These are phyloP conservation scores for Saccharomycopsis javanensis DNA, from an alignment of 805 yeast genomes.

Conservation along the genomic window DNA sequence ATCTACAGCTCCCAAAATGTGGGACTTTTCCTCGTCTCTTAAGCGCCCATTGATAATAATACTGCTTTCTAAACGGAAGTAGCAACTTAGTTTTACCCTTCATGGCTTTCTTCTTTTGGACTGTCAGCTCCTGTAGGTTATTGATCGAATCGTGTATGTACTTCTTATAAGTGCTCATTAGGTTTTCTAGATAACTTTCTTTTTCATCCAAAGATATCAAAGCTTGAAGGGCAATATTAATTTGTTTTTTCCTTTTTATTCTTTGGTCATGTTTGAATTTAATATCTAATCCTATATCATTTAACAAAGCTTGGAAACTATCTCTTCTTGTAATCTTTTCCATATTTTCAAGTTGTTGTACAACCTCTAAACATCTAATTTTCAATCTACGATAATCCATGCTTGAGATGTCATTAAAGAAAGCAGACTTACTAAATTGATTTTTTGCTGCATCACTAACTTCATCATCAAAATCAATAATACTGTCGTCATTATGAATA, in stretches of 20 bases:
- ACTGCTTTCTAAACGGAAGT: constrained; percentile 56
- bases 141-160: constrained; percentile 43
- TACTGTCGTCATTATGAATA: background rate
- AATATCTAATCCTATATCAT: constrained; percentile 79
- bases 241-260: constrained; percentile 36
- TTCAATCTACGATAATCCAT: constrained; percentile 67
- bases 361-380: constrained; percentile 60
- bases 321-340: constrained; percentile 57
- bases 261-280: constrained; percentile 44
- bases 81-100: background rate
- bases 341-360: constrained; percentile 63
- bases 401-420: constrained; percentile 39
- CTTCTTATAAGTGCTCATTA: constrained; percentile 34
- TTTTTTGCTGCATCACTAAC: constrained; percentile 32
- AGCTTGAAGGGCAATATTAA: constrained; percentile 36
- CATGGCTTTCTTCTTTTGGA: constrained; percentile 29
- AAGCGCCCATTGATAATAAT: constrained; percentile 63
- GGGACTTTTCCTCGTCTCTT: constrained; percentile 59
- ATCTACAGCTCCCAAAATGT: constrained; percentile 67
- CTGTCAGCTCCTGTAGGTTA: constrained; percentile 36
- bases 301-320: constrained; percentile 69
- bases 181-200: constrained; percentile 33
- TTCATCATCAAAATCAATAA: background rate
- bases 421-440: constrained; percentile 36
- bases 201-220: constrained; percentile 36